Conservation (phyloP, 2,329 filamentous ascomycete genomes). For the Byssoonygena ceratinophila region DNA sequence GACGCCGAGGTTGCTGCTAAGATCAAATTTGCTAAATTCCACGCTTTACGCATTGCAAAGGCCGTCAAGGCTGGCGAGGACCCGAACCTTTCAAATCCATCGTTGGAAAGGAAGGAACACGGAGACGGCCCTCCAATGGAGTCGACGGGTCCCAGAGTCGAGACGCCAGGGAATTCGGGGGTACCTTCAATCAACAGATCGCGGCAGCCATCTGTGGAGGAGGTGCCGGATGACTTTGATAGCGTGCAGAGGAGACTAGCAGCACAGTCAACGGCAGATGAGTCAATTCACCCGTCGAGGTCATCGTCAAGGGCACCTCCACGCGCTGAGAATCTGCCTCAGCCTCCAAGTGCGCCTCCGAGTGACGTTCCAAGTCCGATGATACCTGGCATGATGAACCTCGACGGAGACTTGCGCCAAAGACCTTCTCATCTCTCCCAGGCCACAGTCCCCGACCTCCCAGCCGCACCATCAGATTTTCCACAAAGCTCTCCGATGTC, state of each 20-base stretch:
- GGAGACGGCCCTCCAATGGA: conserved; percentile 44
- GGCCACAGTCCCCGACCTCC: conserved; percentile 27
- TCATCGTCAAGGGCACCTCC: conserved; percentile 32
- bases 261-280: conserved; percentile 40
- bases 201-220: conserved; percentile 48
- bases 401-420: conserved; percentile 16
- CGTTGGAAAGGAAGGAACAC: conserved; percentile 43
- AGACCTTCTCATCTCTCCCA: conserved; percentile 23
- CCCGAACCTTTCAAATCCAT: conserved; percentile 80
- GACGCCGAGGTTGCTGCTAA: conserved; percentile 71
- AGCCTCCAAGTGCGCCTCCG: conserved; percentile 19
- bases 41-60: conserved; percentile 79
- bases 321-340: conserved; percentile 10
- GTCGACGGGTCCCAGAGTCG: conserved; percentile 50
- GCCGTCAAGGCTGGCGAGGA: conserved; percentile 84
- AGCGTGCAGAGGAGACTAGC: conserved; percentile 38
- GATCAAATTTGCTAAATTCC: conserved; percentile 94
- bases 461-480: conserved; percentile 31
- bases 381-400: conserved; percentile 16
- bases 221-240: conserved; percentile 48
- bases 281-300: conserved; percentile 42
- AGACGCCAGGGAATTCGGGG: conserved; percentile 38
- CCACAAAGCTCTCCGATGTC: conserved; percentile 21
- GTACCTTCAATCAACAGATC: conserved; percentile 33
- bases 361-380: conserved; percentile 16